Base-by-base conservation (phyloP, 2,329 filamentous ascomycete genomes). In the Aspergillus transmontanensis region DNA sequence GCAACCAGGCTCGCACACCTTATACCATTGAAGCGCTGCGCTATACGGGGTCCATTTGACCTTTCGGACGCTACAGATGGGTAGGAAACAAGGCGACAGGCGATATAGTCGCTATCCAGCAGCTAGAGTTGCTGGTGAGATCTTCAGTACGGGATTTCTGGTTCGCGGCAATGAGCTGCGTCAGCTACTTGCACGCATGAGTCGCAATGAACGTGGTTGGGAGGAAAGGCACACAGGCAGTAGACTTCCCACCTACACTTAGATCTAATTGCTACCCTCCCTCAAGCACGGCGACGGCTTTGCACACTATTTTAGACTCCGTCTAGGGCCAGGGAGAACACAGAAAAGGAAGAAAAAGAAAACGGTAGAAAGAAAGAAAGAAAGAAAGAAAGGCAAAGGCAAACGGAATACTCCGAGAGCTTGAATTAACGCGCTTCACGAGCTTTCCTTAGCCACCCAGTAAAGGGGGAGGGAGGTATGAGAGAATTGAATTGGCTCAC, bases 371-470 rank as follows among this genome's bases (percentile, higher is more conserved):
- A 41, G 39, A n/a, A 19, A 41, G 39, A n/a, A 41, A 23, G 21
- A 23, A 23, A n/a, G 39, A 41, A 23, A n/a, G 39, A 41, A 23
- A 46, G 21, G 21, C 12, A 48, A 48, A 26, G 11, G 12, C 45
- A 48, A 16, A 28, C 1, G 12, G 39, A 19, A n/a, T 9, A 41
- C 39, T 19, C 19, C 51, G 48, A 45, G 28, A 41, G 21, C 12
- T 34, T 28, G 61, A 63, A 28, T 43, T n/a, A 55, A 55, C 51
- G 59, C 45, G 51, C 36, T 58, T 43, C 60, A 57, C 51, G 59
- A 43, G 53, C 36, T 59, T 50, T 63, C 46, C 54, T 55, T 23
- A 36, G 64, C 51, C 57, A 57, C 48, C 57, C 54, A 58, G 58
- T 58, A 26, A 46, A 50, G 46, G 46, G 58, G 39, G 39, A 19